Base-by-base conservation (phyloP, 2,329 filamentous ascomycete species). In the Ceratocystis papillata region DNA sequence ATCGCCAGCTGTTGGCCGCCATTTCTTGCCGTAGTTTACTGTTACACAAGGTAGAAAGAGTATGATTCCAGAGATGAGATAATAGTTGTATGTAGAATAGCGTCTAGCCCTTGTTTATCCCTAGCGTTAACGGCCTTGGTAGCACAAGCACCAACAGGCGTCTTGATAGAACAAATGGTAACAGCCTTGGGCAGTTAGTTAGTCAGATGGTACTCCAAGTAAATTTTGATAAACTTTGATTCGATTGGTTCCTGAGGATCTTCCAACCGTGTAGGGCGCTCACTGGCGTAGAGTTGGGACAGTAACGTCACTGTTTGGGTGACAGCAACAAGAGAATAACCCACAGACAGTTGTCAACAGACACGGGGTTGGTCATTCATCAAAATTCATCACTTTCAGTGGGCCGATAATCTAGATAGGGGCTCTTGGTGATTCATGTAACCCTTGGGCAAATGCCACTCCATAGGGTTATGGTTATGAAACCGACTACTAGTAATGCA, bases 41-140 rank as follows among this genome's bases (percentile, higher is more conserved):
- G 61, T 63, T 48, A 63, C 61, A 48, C 44, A 5, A 45, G 33
- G 17, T 22, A 62, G 60, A 41, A 44, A 28, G 60, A 28, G 8
- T 17, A 22, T 5, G 44, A 46, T 15, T 10, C 20, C 37, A 62
- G 20, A 30, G 41, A 28, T 22, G 17, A 46, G 60, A 28, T 50
- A 46, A 45, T 3, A n/a, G 33, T 17, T 63, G 30, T 20, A 20
- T 22, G 45, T n/a, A 63, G 17, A 17, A 63, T 3, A 8, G 44
- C 5, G 44, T 48, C 3, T 20, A n/a, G 30, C 28, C 50, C 20
- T 15, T 25, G 20, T 12, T 37, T 37, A 59, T 59, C 28, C 28
- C 55, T 8, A 17, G 15, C 12, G 28, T 30, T n/a, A 30, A 20
- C 28, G 28, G 28, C 5, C 30, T 59, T 59, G 28, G 55, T 37